Evolutionary conservation across 306 rosid species (phyloP).

Genomic region (Casuarina equisetifolia): DNA sequence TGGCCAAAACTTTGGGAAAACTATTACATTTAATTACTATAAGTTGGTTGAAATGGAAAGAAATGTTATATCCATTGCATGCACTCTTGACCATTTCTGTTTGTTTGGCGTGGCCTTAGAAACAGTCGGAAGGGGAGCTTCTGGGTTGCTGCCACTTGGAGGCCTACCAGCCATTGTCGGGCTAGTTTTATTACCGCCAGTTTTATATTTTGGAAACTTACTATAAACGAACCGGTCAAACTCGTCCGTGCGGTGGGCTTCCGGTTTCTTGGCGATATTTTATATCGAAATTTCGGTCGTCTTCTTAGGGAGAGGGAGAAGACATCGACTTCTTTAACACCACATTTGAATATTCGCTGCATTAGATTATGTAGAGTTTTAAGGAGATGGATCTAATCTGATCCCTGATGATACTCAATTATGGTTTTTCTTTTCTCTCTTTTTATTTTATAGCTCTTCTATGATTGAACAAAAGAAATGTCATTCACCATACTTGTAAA

Average conservation of each 20-base stretch:
- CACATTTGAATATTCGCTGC: neutral
- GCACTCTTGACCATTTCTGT: constrained; percentile 50
- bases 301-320: neutral
- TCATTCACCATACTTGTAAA: no score
- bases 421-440: no score
- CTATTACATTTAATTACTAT: constrained; percentile 6
- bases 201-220: constrained; percentile 27
- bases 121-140: constrained; percentile 43
- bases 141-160: constrained; percentile 76
- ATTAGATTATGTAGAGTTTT: neutral
- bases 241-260: constrained; percentile 29
- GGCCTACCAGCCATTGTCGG: constrained; percentile 42
- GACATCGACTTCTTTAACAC: neutral
- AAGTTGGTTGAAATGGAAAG: constrained; percentile 12
- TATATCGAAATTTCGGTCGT: constrained; percentile 27
- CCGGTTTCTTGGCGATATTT: constrained; percentile 21
- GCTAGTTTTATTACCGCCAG: constrained; percentile 26
- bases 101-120: constrained; percentile 36
- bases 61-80: constrained; percentile 37
- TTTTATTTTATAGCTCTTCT: neutral
- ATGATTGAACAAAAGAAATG: no score
- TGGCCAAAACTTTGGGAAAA: constrained; percentile 8
- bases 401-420: neutral
- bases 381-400: neutral
- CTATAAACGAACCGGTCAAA: constrained; percentile 47